Evolutionary conservation across 2,329 filamentous ascomycete species (phyloP), one percentile per base, ranked within the genome.

Genomic region (Hypocrella siamensis): DNA sequence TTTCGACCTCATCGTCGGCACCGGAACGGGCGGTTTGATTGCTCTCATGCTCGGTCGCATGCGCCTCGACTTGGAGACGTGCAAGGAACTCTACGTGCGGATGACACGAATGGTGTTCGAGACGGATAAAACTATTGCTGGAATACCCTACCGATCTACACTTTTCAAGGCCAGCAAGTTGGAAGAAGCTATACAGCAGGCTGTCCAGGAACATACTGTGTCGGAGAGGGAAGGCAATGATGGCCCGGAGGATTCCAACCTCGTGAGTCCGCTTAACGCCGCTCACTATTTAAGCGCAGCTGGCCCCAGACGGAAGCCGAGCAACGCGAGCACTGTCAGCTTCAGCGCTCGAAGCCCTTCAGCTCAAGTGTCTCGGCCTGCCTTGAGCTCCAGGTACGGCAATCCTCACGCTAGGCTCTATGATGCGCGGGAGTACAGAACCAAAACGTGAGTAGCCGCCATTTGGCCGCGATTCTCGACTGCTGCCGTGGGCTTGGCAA

Each of bases 121-220:
- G 59, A 96, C 90, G 5, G 90, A 98, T 61, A 98, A 98, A 63
- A 96, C 88, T 4, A 81, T 98, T 44, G 84, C 82, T 21, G 90
- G 90, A 9, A 93, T 98, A 36, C 90, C 90, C 0, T 94, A 92
- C 51, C 78, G 85, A 22, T 84, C 82, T 5, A 98, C 90, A 0
- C 59, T 98, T 18, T 98, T 96, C 70, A 98, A 98, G 58, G 90
- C 90, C 9, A 93, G 84, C 26, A 88, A 84, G 54, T 65, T 98
- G 29, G 88, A 98, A 54, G 84, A 94, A 43, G 88, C 86, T 3
- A 96, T 96, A 46, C 75, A 74, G 49, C 80, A 92, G 44, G 85
- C 81, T 41, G 88, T 96, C 6, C 65, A 79, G 36, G 82, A 93
- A 48, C 78, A 86, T 51, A 94, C 86, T 0, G 60, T 85, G 7